Evolutionary conservation across 768 basidiomycete species (phyloP).

Genomic region (Neoboletus subvelutipes): DNA sequence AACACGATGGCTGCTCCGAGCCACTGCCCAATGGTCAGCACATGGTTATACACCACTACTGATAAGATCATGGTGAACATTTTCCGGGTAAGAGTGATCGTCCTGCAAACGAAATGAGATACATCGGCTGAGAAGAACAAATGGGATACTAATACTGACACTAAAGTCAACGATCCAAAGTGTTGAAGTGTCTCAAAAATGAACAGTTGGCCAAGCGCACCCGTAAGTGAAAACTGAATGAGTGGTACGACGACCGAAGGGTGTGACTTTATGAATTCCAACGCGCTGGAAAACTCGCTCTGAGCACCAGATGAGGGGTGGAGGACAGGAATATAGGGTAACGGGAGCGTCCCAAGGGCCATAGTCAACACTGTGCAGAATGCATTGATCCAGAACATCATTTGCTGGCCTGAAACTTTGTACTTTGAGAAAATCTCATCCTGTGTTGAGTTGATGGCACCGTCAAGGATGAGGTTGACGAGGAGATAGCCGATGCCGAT

Average conservation of each 20-base stretch:
- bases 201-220: conserved; percentile 94
- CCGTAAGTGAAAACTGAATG: conserved; percentile 82
- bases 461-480: conserved; percentile 89
- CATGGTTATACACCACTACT: conserved; percentile 89
- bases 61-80: conserved; percentile 97
- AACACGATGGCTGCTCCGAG: conserved; percentile 89
- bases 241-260: conserved; percentile 74
- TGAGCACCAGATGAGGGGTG: conserved; percentile 61
- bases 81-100: conserved; percentile 94
- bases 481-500: conserved; percentile 76
- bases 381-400: conserved; percentile 98
- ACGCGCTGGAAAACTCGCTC: conserved; percentile 64
- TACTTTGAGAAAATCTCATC: conserved; percentile 90
- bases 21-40: conserved; percentile 86
- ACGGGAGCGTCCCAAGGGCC: conserved; percentile 67
- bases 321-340: conserved; percentile 80
- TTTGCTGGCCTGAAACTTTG: conserved; percentile 85
- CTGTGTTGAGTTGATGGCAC: conserved; percentile 92
- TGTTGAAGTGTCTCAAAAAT: conserved; percentile 95
- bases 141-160: conserved; percentile 50
- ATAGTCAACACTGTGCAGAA: conserved; percentile 77
- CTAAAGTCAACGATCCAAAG: conserved; percentile 86
- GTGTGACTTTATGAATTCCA: conserved; percentile 75
- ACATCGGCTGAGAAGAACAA: background rate
- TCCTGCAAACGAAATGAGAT: conserved; percentile 45